Evolutionary conservation across 1,284 basidiomycete genomes (phyloP).

Genomic region (Sporisorium reilianum): DNA sequence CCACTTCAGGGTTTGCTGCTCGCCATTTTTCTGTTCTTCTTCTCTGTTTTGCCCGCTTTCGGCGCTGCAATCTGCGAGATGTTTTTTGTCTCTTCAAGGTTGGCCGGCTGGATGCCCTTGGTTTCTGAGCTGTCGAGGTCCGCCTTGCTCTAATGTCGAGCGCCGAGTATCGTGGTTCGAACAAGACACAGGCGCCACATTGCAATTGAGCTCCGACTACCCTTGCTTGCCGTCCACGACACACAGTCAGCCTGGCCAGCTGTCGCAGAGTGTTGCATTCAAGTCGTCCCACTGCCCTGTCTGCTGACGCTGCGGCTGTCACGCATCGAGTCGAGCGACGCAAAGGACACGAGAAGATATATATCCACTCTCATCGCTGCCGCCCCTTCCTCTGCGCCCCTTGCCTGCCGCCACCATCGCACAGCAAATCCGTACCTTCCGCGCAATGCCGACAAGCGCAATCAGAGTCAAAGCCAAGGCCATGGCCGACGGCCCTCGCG

Average conservation of each 20-base stretch:
- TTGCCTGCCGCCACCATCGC: background rate
- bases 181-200: background rate
- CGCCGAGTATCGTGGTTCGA: background rate
- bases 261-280: background rate
- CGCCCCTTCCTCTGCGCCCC: background rate
- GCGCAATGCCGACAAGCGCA: conserved; percentile 7
- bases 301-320: background rate
- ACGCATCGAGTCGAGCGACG: background rate
- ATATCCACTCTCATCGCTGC: background rate
- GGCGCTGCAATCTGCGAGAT: conserved; percentile 8
- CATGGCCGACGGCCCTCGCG: conserved; percentile 10
- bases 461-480: conserved; percentile 13
- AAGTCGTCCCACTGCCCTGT: background rate
- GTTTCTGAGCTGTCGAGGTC: background rate
- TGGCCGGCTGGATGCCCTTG: background rate
- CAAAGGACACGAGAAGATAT: background rate
- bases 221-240: background rate
- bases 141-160: background rate
- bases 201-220: background rate
- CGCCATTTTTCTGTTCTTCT: background rate
- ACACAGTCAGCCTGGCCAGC: background rate
- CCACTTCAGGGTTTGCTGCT: conserved; percentile 20
- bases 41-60: conserved; percentile 13
- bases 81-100: background rate
- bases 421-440: background rate